A percentile compares a stretch with the other conserved stretches of the same genome.
These are phyloP conservation scores for Setaria viridis DNA, from an alignment of 202 grass and related monocot genomes.

Conservation along the genomic window DNA sequence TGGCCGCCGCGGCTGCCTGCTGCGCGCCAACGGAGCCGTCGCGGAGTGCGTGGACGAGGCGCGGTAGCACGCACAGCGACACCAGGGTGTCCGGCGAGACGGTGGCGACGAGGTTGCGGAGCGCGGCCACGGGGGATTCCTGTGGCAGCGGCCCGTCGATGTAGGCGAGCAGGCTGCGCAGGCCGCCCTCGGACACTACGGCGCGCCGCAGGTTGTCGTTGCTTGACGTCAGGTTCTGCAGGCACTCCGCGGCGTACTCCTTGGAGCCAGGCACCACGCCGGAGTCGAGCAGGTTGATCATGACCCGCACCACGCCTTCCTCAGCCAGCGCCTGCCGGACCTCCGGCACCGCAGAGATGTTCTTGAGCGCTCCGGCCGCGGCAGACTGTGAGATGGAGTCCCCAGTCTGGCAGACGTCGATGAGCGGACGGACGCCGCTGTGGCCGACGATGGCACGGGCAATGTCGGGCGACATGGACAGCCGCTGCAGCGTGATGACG, in stretches of 20 bases:
- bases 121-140: conserved; percentile 69
- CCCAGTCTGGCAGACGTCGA: conserved; percentile 80
- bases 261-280: conserved; percentile 75
- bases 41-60: conserved; percentile 75
- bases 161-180: conserved; percentile 77
- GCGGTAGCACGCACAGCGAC: conserved; percentile 73
- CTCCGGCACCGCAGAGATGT: conserved; percentile 80
- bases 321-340: conserved; percentile 77
- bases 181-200: conserved; percentile 74
- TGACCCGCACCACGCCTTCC: conserved; percentile 83
- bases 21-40: conserved; percentile 85
- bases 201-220: conserved; percentile 73
- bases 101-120: conserved; percentile 73
- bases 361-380: conserved; percentile 76
- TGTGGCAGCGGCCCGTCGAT: conserved; percentile 82
- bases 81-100: conserved; percentile 68
- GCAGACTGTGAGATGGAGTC: conserved; percentile 82
- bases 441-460: conserved; percentile 75
- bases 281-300: conserved; percentile 82
- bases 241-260: conserved; percentile 93
- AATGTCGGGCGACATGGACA: conserved; percentile 83
- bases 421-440: conserved; percentile 76
- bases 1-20: conserved; percentile 66
- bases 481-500: conserved; percentile 81
- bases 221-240: conserved; percentile 80